These are phyloP conservation scores for Trichosporon ovoides DNA, from an alignment of 1,284 basidiomycete species.

Conservation along the genomic window DNA sequence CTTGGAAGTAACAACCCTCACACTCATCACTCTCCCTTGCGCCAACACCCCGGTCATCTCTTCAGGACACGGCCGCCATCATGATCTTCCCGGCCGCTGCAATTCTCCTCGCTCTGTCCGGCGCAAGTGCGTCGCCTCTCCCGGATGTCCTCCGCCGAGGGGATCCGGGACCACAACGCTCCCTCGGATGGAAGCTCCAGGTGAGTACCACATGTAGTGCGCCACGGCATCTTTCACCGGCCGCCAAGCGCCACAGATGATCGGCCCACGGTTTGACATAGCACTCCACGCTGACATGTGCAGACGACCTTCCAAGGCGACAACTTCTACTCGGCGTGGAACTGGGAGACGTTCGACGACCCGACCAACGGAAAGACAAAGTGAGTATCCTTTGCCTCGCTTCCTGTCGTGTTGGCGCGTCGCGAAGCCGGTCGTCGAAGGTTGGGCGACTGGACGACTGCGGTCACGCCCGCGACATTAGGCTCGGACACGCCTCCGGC, in stretches of 20 bases:
- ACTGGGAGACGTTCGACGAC: conserved; percentile 10
- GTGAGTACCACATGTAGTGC: background rate
- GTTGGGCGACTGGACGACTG: background rate
- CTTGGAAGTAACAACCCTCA: too few relatives aligned
- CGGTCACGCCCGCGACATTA: too few relatives aligned
- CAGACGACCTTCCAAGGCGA: conserved; percentile 9
- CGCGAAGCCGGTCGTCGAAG: background rate
- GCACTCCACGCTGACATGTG: background rate
- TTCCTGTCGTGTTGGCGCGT: background rate
- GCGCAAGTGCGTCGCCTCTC: too few relatives aligned
- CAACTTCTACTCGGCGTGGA: conserved; percentile 6
- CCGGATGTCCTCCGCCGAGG: too few relatives aligned
- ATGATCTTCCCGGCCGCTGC: too few relatives aligned
- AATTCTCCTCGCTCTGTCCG: too few relatives aligned
- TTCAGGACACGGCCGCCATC: too few relatives aligned
- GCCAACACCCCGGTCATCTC: too few relatives aligned
- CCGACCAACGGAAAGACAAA: conserved; percentile 13
- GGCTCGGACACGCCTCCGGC: background rate
- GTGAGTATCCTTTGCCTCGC: background rate
- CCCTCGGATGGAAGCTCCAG: background rate
- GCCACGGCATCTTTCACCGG: background rate
- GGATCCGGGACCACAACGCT: background rate
- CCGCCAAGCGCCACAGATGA: background rate
- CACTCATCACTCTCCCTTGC: too few relatives aligned
- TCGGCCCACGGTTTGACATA: too few relatives aligned